Percentiles rank a stretch among this genome's conserved stretches.
phyloP scores from a whole-genome alignment of 768 basidiomycete species.

The Rossbeevera mucosa region DNA sequence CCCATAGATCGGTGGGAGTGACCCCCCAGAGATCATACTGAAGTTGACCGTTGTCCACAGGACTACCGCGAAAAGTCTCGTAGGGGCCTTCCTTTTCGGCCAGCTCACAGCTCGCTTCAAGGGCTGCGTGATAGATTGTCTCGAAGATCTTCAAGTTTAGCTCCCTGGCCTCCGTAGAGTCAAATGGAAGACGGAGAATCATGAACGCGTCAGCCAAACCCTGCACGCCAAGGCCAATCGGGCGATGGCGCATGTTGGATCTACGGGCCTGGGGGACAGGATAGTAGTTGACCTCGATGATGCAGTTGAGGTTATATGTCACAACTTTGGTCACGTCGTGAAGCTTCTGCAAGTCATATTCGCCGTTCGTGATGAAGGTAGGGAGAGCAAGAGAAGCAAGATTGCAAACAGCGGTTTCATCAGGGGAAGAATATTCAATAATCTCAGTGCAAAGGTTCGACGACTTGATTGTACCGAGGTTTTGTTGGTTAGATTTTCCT shows the following conservation, averaged over 20 bases:
- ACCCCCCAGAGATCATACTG: conserved; percentile 97
- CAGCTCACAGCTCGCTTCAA: conserved; percentile 87
- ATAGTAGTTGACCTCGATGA: conserved; percentile 96
- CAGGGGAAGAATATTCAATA: conserved; percentile 95
- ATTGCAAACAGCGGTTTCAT: conserved; percentile 98
- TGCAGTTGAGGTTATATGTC: conserved; percentile 85
- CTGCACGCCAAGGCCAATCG: conserved; percentile 96
- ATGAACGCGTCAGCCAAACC: conserved; percentile 98
- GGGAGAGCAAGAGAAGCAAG: conserved; percentile 95
- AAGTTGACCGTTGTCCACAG: conserved; percentile 81
- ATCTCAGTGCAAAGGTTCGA: conserved; percentile 99
- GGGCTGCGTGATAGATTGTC: conserved; percentile 94
- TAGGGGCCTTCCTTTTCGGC: conserved; percentile 78
- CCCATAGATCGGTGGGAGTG: conserved; percentile 87
- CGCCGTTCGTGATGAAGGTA: conserved; percentile 75
- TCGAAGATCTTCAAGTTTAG: conserved; percentile 97
- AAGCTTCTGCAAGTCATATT: conserved; percentile 91
- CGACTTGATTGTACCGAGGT: conserved; percentile 98
- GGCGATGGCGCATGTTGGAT: conserved; percentile 96
- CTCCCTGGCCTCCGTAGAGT: conserved; percentile 77
- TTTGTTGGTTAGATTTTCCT: conserved; percentile 98
- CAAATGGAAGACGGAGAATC: conserved; percentile 94
- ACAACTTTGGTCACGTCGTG: conserved; percentile 94
- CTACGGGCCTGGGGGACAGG: conserved; percentile 86
- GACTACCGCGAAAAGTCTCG: conserved; percentile 86